Base-by-base conservation (phyloP, 495 filamentous ascomycete species). In the Penicillium canescens region DNA sequence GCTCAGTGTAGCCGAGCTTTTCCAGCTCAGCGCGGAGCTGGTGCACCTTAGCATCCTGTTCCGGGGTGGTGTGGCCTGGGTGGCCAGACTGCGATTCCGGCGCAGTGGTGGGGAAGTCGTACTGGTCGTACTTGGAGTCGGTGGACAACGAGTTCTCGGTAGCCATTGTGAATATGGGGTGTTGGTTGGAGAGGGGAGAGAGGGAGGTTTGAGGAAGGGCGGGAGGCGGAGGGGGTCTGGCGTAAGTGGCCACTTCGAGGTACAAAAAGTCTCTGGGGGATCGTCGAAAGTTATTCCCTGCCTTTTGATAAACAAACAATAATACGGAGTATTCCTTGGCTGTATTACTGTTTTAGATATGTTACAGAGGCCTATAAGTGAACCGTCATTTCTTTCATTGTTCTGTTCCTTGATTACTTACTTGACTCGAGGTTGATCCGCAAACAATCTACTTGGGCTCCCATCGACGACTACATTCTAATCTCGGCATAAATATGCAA, bases 91-190 rank as follows among this genome's bases (percentile, higher is more conserved):
- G 81, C 10, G 78, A 62, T 42, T 81, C 79, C 36, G 90, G 85
- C 39, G 86, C 83, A 21, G 80, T 91, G 46, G 85, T 92, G 46
- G 94, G 94, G 75, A 79, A 98, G 67, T 96, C 93, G 76, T 96
- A 96, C 76, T 93, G 73, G 73, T 98, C 93, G 79, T 97, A 97
- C 73, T 96, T 96, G 61, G 90, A 79, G 70, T 96, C 88, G 49
- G 84, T 77, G 67, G 85, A 74, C 70, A 89, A 45, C 57, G 70
- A 57, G 23, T 60, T 50, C 42, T 71, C 65, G 37, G 62, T 50
- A 40, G 67, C 70, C 75, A 81, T 81, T 54, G 54, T 74, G 61
- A 61, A 52, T 34, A 42, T 49, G 57, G 51, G 31, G 55, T 39
- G 31, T 16, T 42, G 42, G 50, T 43, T 42, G 41, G 52, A 38